A percentile compares a stretch with the other conserved stretches of the same genome.
Conservation (phyloP, 345 rosid genomes). For the Hirschfeldia incana region DNA sequence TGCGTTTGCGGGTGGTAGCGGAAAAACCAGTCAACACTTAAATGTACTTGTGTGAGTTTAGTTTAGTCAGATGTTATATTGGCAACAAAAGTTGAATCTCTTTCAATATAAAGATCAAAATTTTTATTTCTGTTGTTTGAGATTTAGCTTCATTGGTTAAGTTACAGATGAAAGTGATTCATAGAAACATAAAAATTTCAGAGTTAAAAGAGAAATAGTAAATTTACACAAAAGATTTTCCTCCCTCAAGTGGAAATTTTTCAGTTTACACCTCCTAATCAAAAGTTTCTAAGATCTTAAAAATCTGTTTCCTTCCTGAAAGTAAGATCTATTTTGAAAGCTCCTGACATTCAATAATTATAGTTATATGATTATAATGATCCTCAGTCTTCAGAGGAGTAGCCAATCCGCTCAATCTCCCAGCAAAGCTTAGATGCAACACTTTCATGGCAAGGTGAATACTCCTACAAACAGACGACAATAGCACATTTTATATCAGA, state of each 20-base stretch:
- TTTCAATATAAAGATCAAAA: slow-evolving; percentile 6
- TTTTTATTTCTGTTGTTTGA: background rate
- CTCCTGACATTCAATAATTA: slow-evolving; percentile 24
- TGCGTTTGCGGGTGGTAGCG: too few species aligned
- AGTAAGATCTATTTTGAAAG: slow-evolving; percentile 23
- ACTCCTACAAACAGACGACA: slow-evolving; percentile 52
- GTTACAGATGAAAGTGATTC: slow-evolving; percentile 17
- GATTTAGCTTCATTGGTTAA: slow-evolving; percentile 21
- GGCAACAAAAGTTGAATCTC: background rate
- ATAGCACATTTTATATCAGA: background rate
- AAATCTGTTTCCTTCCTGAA: slow-evolving; percentile 11
- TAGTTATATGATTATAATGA: slow-evolving; percentile 27
- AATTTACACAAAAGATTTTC: slow-evolving; percentile 33
- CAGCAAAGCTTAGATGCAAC: slow-evolving; percentile 79
- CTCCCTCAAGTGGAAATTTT: slow-evolving; percentile 17
- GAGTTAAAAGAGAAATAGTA: slow-evolving; percentile 21
- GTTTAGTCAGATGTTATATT: slow-evolving; percentile 9
- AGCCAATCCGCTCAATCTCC: slow-evolving; percentile 80
- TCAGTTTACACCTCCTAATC: slow-evolving; percentile 26
- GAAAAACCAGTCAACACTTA: too few species aligned
- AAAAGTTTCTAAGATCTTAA: slow-evolving; percentile 22
- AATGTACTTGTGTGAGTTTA: slow-evolving; percentile 5
- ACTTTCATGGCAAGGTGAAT: slow-evolving; percentile 81
- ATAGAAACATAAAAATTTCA: slow-evolving; percentile 20
- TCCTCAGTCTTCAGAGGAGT: slow-evolving; percentile 46